Conservation (phyloP, 2,329 filamentous ascomycete species). For the Calonectria pteridis region DNA sequence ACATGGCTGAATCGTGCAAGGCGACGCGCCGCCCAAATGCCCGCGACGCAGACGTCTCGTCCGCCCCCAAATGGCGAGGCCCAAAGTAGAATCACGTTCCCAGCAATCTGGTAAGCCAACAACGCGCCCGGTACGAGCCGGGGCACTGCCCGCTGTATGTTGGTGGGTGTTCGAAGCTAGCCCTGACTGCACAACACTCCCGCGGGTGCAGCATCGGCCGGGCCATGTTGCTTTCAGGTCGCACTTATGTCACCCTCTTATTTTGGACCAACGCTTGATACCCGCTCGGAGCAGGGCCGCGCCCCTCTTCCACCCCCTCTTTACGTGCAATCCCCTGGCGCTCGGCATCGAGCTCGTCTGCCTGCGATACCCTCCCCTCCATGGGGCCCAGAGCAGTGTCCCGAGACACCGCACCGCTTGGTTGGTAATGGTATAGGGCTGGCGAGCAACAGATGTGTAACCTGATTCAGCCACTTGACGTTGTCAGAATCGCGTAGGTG, state of each 20-base stretch:
- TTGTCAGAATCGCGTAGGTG: neutral
- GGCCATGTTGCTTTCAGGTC: conserved; percentile 15
- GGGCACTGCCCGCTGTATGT: neutral
- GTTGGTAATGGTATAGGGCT: conserved; percentile 17
- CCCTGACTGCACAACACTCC: conserved; percentile 28
- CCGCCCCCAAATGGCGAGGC: neutral
- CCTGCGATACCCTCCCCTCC: neutral
- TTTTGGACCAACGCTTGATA: neutral
- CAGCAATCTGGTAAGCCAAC: conserved; percentile 29
- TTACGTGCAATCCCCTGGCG: neutral
- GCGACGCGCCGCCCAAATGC: neutral
- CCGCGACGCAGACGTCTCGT: neutral
- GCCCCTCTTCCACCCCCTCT: conserved; percentile 11
- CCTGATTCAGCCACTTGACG: neutral
- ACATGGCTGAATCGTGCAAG: neutral
- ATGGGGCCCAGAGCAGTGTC: neutral
- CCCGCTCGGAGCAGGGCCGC: conserved; percentile 13
- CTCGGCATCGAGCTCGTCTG: neutral
- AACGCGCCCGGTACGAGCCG: neutral
- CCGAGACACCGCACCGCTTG: conserved; percentile 22
- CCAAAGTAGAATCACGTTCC: conserved; percentile 17
- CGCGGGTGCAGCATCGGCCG: conserved; percentile 19
- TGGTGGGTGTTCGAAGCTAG: conserved; percentile 23
- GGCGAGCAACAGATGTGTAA: neutral
- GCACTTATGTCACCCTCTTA: conserved; percentile 10